Conservation (phyloP, 106 monocot species). For the Gastrodia elata region DNA sequence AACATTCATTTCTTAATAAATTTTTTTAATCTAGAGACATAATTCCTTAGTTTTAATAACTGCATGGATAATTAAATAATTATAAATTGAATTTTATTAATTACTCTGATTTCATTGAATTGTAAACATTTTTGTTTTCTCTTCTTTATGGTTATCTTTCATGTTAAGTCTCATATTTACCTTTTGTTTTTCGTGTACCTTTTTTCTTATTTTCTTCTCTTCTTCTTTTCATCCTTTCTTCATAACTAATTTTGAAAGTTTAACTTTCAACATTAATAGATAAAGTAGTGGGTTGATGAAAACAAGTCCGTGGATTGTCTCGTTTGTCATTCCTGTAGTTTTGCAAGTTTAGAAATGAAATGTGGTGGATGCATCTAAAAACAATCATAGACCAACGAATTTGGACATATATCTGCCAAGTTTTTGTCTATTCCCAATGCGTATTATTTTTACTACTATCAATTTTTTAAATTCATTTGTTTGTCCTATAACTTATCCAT, state of each 20-base stretch:
- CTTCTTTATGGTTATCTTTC: too few species aligned
- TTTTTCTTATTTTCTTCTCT: too few species aligned
- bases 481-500: neutral
- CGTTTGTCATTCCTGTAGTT: neutral
- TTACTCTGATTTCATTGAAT: neutral
- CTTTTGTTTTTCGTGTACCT: too few species aligned
- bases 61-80: neutral
- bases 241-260: too few species aligned
- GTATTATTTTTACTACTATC: too few species aligned
- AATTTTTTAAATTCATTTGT: neutral
- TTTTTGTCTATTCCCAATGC: neutral
- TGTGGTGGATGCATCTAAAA: neutral
- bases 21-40: too few species aligned
- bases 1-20: too few species aligned
- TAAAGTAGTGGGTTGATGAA: neutral
- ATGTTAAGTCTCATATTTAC: too few species aligned
- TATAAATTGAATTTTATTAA: neutral
- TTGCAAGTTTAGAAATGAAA: neutral
- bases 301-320: neutral
- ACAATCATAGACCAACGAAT: neutral
- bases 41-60: too few species aligned
- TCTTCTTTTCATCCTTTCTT: too few species aligned
- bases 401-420: neutral
- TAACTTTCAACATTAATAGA: too few species aligned
- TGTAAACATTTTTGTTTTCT: too few species aligned